phyloP scores from a whole-genome alignment of 768 basidiomycete genomes.

The Mycena venus region DNA sequence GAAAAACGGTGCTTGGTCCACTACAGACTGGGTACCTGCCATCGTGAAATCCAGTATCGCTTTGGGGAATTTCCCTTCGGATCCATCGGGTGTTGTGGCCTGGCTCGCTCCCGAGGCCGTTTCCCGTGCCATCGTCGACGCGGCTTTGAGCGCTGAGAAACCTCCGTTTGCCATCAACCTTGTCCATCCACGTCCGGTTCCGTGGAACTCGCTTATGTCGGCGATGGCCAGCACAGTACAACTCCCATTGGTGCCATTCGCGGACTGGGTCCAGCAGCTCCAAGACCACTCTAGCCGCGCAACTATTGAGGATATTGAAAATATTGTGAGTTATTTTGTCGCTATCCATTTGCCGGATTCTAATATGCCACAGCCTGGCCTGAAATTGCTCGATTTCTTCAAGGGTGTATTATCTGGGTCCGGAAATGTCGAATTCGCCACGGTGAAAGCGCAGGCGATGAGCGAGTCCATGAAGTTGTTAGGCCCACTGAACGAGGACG shows the following conservation, averaged over 20 bases:
- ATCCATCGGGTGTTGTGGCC: constrained; percentile 37
- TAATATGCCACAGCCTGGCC: not conserved
- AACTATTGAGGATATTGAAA: not conserved
- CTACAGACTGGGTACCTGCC: constrained; percentile 44
- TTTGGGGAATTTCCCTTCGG: too few relatives aligned
- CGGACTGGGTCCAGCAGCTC: constrained; percentile 10
- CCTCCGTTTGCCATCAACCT: constrained; percentile 47
- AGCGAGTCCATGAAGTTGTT: constrained; percentile 2
- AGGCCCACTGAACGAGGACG: not conserved
- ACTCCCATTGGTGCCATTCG: not conserved
- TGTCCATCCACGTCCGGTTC: constrained; percentile 49
- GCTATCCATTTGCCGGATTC: not conserved
- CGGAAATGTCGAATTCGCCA: not conserved
- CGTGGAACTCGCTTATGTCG: constrained; percentile 39
- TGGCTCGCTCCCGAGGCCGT: constrained; percentile 55
- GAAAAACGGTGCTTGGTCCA: constrained; percentile 42
- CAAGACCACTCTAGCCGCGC: not conserved
- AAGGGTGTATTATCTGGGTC: not conserved
- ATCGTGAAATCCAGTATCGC: constrained; percentile 35
- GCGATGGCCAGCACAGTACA: constrained; percentile 30
- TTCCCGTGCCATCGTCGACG: constrained; percentile 46
- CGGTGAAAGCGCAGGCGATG: not conserved
- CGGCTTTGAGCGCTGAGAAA: constrained; percentile 17
- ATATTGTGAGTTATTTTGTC: not conserved
- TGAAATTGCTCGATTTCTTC: constrained; percentile 19